Conservation (phyloP, 2,329 filamentous ascomycete genomes). For the Teratosphaeriaceae sp. region DNA sequence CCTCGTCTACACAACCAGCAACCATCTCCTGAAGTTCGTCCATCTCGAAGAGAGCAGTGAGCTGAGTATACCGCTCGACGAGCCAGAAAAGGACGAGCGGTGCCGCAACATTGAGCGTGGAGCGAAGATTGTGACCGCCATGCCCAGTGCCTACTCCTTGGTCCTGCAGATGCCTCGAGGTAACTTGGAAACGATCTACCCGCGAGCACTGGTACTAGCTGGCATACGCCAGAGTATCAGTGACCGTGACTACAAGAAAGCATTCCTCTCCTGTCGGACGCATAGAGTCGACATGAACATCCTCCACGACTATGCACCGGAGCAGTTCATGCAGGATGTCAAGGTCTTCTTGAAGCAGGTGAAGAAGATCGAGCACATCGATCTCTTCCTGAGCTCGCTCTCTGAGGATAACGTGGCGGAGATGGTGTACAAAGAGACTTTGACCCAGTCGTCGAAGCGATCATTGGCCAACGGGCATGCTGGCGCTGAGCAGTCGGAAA, state of each 20-base stretch:
- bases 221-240: constrained; percentile 80
- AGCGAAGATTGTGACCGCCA: constrained; percentile 76
- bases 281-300: constrained; percentile 99
- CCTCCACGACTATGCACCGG: constrained; percentile 83
- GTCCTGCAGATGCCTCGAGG: constrained; percentile 93
- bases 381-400: constrained; percentile 63
- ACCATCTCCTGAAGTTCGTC: constrained; percentile 89
- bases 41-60: constrained; percentile 61
- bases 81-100: constrained; percentile 85
- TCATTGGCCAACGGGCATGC: constrained; percentile 11
- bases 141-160: constrained; percentile 79
- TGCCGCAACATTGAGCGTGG: constrained; percentile 90
- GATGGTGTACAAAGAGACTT: constrained; percentile 88
- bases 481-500: constrained; percentile 5
- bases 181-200: constrained; percentile 92
- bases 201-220: constrained; percentile 83
- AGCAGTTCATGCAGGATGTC: constrained; percentile 73
- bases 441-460: constrained; percentile 30
- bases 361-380: constrained; percentile 72
- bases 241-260: constrained; percentile 70
- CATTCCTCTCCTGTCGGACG: constrained; percentile 81
- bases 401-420: constrained; percentile 82
- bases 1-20: constrained; percentile 85
- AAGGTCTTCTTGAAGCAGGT: constrained; percentile 77
- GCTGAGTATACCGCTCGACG: constrained; percentile 76